A percentile compares a stretch with the other conserved stretches of the same genome.
phyloP scores from a whole-genome alignment of 176 grass and related monocot species.

The Oryza punctata region DNA sequence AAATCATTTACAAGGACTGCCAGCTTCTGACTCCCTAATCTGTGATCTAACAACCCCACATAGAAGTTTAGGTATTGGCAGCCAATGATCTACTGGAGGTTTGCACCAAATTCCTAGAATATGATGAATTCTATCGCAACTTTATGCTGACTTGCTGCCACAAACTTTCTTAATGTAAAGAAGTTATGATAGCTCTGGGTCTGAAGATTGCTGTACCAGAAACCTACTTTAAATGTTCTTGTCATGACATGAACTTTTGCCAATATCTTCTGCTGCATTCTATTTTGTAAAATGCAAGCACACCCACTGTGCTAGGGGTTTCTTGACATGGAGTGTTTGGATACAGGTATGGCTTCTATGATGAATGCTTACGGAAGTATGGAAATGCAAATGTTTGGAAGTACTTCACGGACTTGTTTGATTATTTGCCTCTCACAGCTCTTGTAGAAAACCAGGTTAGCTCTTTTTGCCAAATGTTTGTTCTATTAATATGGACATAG shows the following conservation, averaged over 20 bases:
- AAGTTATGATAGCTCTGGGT: not conserved
- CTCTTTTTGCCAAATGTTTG: conserved; percentile 22
- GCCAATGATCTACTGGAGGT: not conserved
- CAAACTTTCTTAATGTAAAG: not conserved
- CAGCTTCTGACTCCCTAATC: not conserved
- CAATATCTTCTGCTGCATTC: not conserved
- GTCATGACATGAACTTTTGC: not conserved
- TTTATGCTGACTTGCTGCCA: not conserved
- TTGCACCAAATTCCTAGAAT: not conserved
- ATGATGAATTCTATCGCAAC: not conserved
- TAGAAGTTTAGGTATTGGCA: conserved; percentile 1
- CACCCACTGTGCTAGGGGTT: conserved; percentile 1
- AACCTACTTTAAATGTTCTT: not conserved
- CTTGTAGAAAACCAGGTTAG: conserved; percentile 99
- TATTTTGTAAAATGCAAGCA: conserved; percentile 31
- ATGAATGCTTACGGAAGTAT: conserved; percentile 97
- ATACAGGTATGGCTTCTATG: conserved; percentile 97
- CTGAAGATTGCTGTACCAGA: conserved; percentile 10
- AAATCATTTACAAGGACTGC: not conserved
- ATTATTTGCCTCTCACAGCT: conserved; percentile 99
- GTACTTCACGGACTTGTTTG: conserved; percentile 97
- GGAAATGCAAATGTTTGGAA: conserved; percentile 99
- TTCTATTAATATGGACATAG: conserved; percentile 6
- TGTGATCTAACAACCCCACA: not conserved
- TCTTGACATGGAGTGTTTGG: conserved; percentile 48